These are phyloP conservation scores for Aspergillus japonicus DNA, from an alignment of 2,329 filamentous ascomycete genomes.

Conservation along the genomic window DNA sequence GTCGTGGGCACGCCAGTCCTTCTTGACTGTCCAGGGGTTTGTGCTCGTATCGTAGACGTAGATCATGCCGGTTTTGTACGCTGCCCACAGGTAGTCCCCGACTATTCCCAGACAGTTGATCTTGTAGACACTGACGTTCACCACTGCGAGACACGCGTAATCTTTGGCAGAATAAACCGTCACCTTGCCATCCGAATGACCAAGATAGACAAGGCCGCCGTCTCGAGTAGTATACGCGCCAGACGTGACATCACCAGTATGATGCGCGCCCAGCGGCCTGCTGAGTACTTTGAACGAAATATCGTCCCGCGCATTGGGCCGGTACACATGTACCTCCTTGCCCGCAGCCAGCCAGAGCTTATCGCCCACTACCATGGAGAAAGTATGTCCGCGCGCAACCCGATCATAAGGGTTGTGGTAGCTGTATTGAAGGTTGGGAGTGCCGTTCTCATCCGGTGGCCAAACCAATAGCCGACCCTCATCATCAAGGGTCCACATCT, in stretches of 20 bases:
- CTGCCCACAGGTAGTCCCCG: conserved; percentile 84
- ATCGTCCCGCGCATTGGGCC: conserved; percentile 67
- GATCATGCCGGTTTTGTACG: conserved; percentile 89
- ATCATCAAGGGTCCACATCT: conserved; percentile 94
- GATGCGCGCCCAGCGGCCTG: conserved; percentile 67
- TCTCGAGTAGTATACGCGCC: conserved; percentile 73
- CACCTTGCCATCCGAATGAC: conserved; percentile 89
- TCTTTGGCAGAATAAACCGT: conserved; percentile 82
- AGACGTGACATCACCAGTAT: conserved; percentile 82
- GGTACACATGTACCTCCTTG: conserved; percentile 82
- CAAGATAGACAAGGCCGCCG: conserved; percentile 79
- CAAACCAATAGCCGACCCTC: conserved; percentile 83
- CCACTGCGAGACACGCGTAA: conserved; percentile 72
- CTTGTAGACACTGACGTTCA: conserved; percentile 91
- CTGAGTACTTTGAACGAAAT: conserved; percentile 73
- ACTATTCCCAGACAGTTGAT: conserved; percentile 84
- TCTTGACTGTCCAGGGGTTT: conserved; percentile 84
- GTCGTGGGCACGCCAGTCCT: conserved; percentile 92
- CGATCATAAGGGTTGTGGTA: conserved; percentile 69
- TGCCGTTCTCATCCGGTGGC: conserved; percentile 71
- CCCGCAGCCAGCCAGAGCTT: conserved; percentile 85
- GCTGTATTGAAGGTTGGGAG: conserved; percentile 70
- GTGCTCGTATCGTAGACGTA: conserved; percentile 84
- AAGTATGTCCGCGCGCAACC: conserved; percentile 76
- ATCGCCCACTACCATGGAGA: conserved; percentile 81